phyloP scores from a whole-genome alignment of 1,139 yeast species.

The Petasospora fabianii region DNA sequence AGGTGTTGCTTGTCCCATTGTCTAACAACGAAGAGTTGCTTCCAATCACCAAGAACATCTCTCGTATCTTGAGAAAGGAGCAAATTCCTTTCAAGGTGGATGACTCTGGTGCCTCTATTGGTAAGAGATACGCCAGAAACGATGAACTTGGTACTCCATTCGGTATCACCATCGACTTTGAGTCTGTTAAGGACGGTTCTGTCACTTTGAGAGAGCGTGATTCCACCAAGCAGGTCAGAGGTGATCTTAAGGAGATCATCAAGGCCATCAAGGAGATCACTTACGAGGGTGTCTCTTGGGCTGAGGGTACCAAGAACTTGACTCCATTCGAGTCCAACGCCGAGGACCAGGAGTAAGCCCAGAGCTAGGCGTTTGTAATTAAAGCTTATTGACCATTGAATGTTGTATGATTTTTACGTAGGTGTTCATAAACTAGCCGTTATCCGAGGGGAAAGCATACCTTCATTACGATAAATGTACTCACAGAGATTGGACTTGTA shows the following conservation, averaged over 20 bases:
- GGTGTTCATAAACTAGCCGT: too few species aligned
- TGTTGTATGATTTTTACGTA: too few species aligned
- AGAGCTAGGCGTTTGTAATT: too few species aligned
- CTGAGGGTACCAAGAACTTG: conserved; percentile 71
- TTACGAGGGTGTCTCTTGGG: conserved; percentile 75
- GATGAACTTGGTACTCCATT: conserved; percentile 99
- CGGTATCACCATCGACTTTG: conserved; percentile 97
- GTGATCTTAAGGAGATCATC: conserved; percentile 72
- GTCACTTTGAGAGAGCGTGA: conserved; percentile 98
- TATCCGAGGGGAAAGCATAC: too few species aligned
- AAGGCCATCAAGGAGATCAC: conserved; percentile 76
- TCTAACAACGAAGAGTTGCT: conserved; percentile 78
- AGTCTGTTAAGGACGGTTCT: conserved; percentile 82
- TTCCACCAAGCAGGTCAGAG: conserved; percentile 95
- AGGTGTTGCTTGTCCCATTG: conserved; percentile 92
- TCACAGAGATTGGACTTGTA: too few species aligned
- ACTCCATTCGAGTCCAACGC: conserved; percentile 48
- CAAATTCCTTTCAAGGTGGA: conserved; percentile 95
- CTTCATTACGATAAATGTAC: too few species aligned
- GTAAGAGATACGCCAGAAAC: conserved; percentile 97
- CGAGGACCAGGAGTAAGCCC: conserved; percentile 21
- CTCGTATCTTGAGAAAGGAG: conserved; percentile 66
- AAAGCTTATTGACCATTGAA: too few species aligned
- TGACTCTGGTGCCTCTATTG: conserved; percentile 96
- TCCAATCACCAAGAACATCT: conserved; percentile 69